Evolutionary conservation across 225 moss, liverwort and hornwort genomes (phyloP).

Genomic region (Neckera pumila): DNA sequence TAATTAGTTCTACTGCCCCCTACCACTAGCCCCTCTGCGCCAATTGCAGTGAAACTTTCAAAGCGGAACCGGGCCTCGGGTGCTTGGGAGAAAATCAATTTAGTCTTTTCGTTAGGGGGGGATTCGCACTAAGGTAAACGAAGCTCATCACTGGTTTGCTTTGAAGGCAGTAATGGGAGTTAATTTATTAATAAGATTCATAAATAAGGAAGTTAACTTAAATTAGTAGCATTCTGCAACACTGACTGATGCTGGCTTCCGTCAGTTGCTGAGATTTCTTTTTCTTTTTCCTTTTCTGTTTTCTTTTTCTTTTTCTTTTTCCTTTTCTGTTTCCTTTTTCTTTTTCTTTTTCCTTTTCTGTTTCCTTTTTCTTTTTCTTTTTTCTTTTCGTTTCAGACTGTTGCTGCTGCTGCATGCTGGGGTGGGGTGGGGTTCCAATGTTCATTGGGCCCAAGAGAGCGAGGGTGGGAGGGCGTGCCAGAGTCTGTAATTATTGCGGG

Average conservation of each 20-base stretch:
- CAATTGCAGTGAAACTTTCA: neutral
- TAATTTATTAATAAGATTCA: neutral
- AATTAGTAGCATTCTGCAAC: neutral
- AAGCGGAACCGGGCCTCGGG: neutral
- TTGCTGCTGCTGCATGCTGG: neutral
- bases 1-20: constrained; percentile 9
- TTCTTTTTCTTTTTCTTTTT: neutral
- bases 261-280: neutral
- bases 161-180: neutral
- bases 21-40: neutral
- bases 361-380: no score
- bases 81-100: neutral
- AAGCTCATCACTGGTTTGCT: neutral
- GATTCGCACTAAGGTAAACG: neutral
- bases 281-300: neutral
- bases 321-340: neutral
- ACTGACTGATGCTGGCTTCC: neutral
- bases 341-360: neutral
- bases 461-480: neutral
- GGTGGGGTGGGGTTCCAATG: neutral
- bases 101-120: neutral
- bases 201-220: neutral
- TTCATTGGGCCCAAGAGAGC: neutral
- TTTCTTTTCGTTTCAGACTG: neutral
- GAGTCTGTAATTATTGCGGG: neutral